These are phyloP conservation scores for Fraxinus paxiana DNA, from an alignment of 305 asterid genomes.

Conservation along the genomic window DNA sequence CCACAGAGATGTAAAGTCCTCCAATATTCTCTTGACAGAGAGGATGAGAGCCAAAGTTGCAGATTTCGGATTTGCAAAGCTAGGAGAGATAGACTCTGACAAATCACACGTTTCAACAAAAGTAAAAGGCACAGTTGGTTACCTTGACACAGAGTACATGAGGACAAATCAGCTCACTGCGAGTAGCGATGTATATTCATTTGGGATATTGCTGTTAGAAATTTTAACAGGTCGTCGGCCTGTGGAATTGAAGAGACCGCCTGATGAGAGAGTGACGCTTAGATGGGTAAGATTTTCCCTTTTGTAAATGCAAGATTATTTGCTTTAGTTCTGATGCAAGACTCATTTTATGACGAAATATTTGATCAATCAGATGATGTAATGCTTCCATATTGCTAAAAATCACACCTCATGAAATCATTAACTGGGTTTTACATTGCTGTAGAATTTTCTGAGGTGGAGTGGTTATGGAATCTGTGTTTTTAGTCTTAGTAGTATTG, in stretches of 20 bases:
- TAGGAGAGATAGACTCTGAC: conserved; percentile 65
- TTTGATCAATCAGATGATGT: not conserved
- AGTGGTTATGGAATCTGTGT: not conserved
- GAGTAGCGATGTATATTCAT: conserved; percentile 92
- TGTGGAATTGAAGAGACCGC: conserved; percentile 60
- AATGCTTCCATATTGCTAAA: not conserved
- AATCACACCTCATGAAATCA: not conserved
- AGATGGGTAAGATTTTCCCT: conserved; percentile 67
- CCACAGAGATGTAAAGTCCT: conserved; percentile 96
- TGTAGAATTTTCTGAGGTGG: not conserved
- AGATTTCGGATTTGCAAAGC: conserved; percentile 92
- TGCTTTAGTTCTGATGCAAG: not conserved
- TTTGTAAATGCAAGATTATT: not conserved
- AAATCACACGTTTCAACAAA: conserved; percentile 77
- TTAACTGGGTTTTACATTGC: not conserved
- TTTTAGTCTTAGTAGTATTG: not conserved
- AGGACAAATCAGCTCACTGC: conserved; percentile 77
- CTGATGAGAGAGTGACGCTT: conserved; percentile 69
- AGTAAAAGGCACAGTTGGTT: conserved; percentile 94
- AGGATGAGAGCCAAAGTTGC: conserved; percentile 91
- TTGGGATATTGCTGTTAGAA: conserved; percentile 78
- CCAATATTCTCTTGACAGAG: conserved; percentile 87
- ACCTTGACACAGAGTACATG: conserved; percentile 97
- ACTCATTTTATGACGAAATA: not conserved
- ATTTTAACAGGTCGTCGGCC: conserved; percentile 89